These are phyloP conservation scores for Mycena rebaudengoi DNA, from an alignment of 768 basidiomycete genomes.

Conservation along the genomic window DNA sequence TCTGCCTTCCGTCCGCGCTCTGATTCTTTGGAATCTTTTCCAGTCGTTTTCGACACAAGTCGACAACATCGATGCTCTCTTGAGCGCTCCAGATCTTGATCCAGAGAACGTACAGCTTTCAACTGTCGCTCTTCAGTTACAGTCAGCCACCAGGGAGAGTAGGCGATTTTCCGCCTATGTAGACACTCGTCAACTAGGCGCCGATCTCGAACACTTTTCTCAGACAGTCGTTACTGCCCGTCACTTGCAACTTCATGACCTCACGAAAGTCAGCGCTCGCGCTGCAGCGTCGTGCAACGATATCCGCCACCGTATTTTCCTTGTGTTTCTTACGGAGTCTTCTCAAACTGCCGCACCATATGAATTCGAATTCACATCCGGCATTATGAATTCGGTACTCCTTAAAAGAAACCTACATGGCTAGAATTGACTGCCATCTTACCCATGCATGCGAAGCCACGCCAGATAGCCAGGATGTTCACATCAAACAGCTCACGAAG, in stretches of 20 bases:
- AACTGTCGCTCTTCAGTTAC: background rate
- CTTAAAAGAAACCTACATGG: background rate
- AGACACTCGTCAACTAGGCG: background rate
- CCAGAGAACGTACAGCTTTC: background rate
- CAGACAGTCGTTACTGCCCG: too few species aligned
- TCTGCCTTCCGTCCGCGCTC: background rate
- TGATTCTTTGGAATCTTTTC: background rate
- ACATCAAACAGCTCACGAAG: background rate
- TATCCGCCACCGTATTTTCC: background rate
- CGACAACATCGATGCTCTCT: background rate
- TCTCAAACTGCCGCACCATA: background rate
- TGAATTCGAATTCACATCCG: background rate
- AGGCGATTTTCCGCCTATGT: background rate
- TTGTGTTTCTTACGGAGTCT: background rate
- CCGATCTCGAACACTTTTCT: background rate
- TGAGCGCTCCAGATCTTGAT: background rate
- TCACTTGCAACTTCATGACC: background rate
- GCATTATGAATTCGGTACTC: background rate
- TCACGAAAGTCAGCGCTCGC: background rate
- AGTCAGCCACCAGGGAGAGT: background rate
- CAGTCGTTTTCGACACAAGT: background rate
- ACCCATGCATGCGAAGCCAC: background rate
- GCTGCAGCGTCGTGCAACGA: background rate
- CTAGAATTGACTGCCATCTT: background rate
- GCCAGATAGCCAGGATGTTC: background rate